These are phyloP conservation scores for Wakefieldia striispora DNA, from an alignment of 768 basidiomycete genomes.

Conservation along the genomic window DNA sequence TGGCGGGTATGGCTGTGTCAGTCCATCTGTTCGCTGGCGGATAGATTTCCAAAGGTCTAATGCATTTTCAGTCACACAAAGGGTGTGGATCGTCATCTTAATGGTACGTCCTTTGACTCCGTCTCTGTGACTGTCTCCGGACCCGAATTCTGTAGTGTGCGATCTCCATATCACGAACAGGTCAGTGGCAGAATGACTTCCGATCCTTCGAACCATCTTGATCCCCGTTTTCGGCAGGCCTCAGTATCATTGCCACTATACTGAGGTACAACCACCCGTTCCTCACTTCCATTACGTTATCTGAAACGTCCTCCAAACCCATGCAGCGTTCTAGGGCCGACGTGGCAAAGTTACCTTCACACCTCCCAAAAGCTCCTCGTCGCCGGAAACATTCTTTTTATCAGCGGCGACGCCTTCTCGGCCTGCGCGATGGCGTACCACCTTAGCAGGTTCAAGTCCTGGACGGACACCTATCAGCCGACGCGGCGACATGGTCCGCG, in stretches of 20 bases:
- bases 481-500: neutral
- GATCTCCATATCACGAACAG: constrained; percentile 22
- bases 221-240: neutral
- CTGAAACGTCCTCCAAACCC: too few relatives aligned
- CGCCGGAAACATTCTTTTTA: constrained; percentile 24
- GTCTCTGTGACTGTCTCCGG: neutral
- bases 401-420: constrained; percentile 22
- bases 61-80: constrained; percentile 11
- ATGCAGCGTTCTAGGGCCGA: constrained; percentile 7
- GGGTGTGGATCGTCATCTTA: constrained; percentile 11
- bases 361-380: constrained; percentile 8
- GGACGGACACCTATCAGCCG: neutral
- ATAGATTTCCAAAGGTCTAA: constrained; percentile 3
- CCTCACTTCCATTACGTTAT: neutral
- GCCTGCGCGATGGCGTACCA: constrained; percentile 23
- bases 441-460: constrained; percentile 16
- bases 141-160: neutral
- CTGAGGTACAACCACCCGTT: constrained; percentile 14
- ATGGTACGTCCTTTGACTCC: constrained; percentile 16
- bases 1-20: constrained; percentile 30
- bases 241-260: constrained; percentile 13
- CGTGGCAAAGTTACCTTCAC: constrained; percentile 11
- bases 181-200: neutral
- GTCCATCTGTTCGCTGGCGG: neutral
- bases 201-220: neutral